Base-by-base conservation (phyloP, 495 filamentous ascomycete genomes). In the Hyaloscypha hepaticicola region DNA sequence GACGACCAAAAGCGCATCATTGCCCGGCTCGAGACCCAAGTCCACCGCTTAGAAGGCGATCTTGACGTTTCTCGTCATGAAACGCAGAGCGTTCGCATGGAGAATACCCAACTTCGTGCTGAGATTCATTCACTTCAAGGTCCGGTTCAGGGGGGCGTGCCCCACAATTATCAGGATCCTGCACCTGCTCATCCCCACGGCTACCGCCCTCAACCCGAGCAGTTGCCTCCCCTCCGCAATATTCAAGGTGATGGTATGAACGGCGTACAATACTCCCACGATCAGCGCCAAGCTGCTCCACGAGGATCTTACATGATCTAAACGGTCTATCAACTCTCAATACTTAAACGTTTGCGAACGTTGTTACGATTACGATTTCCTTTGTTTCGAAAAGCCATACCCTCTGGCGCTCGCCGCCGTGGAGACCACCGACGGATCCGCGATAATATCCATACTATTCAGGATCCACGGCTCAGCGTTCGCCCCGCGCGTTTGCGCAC, bases 181-280 rank as follows among this genome's bases (percentile, higher is more conserved):
- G 25, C 8, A 21, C 50, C 28, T 58, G 58, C 24, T 66, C 76
- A 51, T 56, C 41, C 21, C 28, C 50, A 58, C 12, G 29, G 72
- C 21, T 63, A 60, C 26, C 31, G 24, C 16, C 16, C 62, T 7
- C 62, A 55, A 49, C 19, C n/a, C 12, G 48, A 77, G 7, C 80
- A 83, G 63, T 69, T 85, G 16, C 81, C 81, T 1, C 82, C 82
- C 24, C 72, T 85, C 38, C 71, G 82, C 31, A 67, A 57, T 53
- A 64, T 66, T 25, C 50, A 58, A 8, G 75, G 72, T 51, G 81
- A 85, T 12, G 76, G 77, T 6, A 85, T 85, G 82, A 82, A 79
- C 25, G 82, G 82, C 14, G 79, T 85, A 12, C 82, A 85, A 68
- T 85, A 85, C 59, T 80, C 83, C 64, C 77, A 83, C 51, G 69